Evolutionary conservation across 768 basidiomycete genomes (phyloP).

Genomic region (Crucibulum laeve): DNA sequence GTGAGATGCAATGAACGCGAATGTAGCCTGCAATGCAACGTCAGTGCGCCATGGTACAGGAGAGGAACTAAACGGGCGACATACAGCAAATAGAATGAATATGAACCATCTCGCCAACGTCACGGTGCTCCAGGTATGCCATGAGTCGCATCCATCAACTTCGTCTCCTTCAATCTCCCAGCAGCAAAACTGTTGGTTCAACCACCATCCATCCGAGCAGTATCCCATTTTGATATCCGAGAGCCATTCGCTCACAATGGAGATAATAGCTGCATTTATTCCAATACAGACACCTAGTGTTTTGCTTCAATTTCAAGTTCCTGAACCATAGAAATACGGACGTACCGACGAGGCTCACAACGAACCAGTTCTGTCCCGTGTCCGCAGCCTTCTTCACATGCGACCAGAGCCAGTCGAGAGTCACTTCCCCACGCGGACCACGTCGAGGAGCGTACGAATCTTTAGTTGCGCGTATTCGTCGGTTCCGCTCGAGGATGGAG

Average conservation of each 20-base stretch:
- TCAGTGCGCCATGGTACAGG: conserved; percentile 4
- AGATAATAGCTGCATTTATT: conserved; percentile 89
- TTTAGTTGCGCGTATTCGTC: conserved; percentile 62
- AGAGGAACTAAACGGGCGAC: conserved; percentile 20
- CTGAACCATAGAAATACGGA: too few relatives aligned
- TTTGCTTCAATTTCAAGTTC: too few relatives aligned
- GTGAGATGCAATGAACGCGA: conserved; percentile 85
- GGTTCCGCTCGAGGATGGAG: conserved; percentile 81
- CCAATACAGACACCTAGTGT: conserved; percentile 92
- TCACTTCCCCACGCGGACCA: conserved; percentile 46
- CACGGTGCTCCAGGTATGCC: conserved; percentile 85
- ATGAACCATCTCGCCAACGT: conserved; percentile 73
- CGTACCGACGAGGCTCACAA: conserved; percentile 83
- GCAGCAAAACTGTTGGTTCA: conserved; percentile 97
- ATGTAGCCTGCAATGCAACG: conserved; percentile 51
- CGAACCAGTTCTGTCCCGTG: conserved; percentile 88
- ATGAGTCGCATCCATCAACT: conserved; percentile 80
- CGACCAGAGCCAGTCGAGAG: conserved; percentile 56
- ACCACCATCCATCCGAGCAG: conserved; percentile 96
- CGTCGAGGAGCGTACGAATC: conserved; percentile 36
- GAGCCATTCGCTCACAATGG: conserved; percentile 95
- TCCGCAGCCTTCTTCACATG: conserved; percentile 55
- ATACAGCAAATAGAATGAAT: conserved; percentile 86
- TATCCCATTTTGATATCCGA: conserved; percentile 98
- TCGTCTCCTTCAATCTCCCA: conserved; percentile 90